Evolutionary conservation across 768 basidiomycete species (phyloP).

Genomic region (Paxillus involutus): DNA sequence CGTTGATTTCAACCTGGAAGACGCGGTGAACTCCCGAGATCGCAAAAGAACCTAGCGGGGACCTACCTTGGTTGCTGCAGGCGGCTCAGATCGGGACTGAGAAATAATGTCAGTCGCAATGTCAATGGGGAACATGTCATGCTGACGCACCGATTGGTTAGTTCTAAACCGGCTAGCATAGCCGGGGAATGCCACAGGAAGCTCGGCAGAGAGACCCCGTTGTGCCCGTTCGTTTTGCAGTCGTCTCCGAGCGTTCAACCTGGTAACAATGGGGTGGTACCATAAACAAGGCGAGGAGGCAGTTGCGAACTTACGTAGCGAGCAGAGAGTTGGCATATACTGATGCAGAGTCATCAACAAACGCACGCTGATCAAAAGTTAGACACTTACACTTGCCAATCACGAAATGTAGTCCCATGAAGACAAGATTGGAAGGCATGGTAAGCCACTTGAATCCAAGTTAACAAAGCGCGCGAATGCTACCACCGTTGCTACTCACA

Average conservation of each 20-base stretch:
- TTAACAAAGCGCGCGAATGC: neutral
- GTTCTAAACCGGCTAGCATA: constrained; percentile 18
- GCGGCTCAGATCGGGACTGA: constrained; percentile 11
- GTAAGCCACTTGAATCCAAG: constrained; percentile 38
- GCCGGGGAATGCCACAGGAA: constrained; percentile 26
- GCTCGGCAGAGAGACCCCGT: constrained; percentile 28
- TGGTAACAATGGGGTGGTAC: constrained; percentile 6
- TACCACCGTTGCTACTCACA: constrained; percentile 27
- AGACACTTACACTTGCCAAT: constrained; percentile 47
- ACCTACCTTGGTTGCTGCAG: constrained; percentile 20
- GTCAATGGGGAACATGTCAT: neutral
- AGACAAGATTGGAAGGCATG: constrained; percentile 48
- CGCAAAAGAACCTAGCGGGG: neutral
- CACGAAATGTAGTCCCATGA: constrained; percentile 53
- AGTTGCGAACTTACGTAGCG: constrained; percentile 33
- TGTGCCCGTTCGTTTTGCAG: constrained; percentile 28
- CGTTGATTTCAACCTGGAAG: constrained; percentile 28
- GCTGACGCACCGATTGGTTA: constrained; percentile 11
- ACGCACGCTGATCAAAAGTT: neutral
- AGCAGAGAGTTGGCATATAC: constrained; percentile 54
- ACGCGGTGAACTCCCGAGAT: neutral
- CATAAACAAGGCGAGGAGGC: neutral
- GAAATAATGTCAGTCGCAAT: neutral
- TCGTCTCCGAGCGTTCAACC: constrained; percentile 38
- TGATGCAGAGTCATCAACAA: constrained; percentile 13